Evolutionary conservation across 2,329 filamentous ascomycete genomes (phyloP).

Genomic region (Xylariaceae sp.): DNA sequence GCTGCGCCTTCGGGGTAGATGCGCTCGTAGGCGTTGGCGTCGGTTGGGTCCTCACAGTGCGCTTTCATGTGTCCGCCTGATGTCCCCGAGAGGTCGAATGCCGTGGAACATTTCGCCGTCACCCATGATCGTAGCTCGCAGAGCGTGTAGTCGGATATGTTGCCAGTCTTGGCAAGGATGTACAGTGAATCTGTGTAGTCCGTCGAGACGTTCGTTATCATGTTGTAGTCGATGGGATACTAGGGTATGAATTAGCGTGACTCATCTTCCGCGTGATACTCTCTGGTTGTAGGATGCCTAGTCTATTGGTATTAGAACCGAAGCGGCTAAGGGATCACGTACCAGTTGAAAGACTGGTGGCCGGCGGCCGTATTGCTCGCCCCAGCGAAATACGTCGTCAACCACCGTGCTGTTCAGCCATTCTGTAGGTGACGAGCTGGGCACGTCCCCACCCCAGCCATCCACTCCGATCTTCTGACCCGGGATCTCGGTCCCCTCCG

Average conservation of each 20-base stretch:
- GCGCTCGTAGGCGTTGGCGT: conserved; percentile 62
- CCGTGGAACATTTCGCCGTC: conserved; percentile 71
- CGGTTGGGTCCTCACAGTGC: conserved; percentile 63
- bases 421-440: conserved; percentile 37
- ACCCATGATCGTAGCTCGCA: conserved; percentile 71
- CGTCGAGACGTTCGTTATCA: conserved; percentile 63
- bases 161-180: conserved; percentile 61
- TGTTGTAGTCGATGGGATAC: conserved; percentile 70
- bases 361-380: conserved; percentile 54
- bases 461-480: conserved; percentile 44
- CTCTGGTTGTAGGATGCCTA: not conserved
- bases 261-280: not conserved
- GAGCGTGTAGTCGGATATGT: conserved; percentile 62
- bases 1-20: conserved; percentile 42
- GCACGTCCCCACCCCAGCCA: conserved; percentile 50
- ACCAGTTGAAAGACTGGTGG: conserved; percentile 60
- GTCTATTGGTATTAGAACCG: not conserved
- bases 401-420: conserved; percentile 65
- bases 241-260: conserved; percentile 33
- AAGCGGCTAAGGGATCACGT: conserved; percentile 37
- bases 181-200: conserved; percentile 64
- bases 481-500: conserved; percentile 43
- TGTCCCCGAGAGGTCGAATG: conserved; percentile 61
- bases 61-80: conserved; percentile 65
- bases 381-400: conserved; percentile 76